phyloP scores from a whole-genome alignment of 805 yeast species.

The Metschnikowia orientalis region DNA sequence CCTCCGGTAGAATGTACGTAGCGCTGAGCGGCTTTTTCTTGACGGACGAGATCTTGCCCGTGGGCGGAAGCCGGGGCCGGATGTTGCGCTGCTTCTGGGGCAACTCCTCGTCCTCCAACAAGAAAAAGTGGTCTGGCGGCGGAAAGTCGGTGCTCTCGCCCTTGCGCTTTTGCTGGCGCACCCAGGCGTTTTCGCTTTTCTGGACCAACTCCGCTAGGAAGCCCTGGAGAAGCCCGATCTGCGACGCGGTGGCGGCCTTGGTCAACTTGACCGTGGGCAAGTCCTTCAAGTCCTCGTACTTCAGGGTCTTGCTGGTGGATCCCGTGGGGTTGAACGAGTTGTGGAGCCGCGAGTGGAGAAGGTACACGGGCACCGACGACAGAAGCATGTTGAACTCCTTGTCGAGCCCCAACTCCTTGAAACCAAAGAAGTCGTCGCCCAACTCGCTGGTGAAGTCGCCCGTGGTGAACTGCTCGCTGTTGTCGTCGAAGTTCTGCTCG shows the following conservation, averaged over 20 bases:
- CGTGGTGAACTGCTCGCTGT: conserved; percentile 87
- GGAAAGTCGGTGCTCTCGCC: conserved; percentile 41
- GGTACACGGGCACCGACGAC: conserved; percentile 82
- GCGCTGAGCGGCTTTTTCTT: conserved; percentile 49
- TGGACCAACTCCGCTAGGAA: conserved; percentile 42
- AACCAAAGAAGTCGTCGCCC: conserved; percentile 98
- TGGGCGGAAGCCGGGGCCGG: conserved; percentile 83
- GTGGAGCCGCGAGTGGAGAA: conserved; percentile 71
- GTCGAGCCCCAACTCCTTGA: conserved; percentile 88
- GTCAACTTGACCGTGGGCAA: conserved; percentile 50
- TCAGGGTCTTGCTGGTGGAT: conserved; percentile 46
- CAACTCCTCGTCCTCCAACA: conserved; percentile 78
- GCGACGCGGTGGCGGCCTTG: conserved; percentile 47
- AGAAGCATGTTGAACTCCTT: conserved; percentile 84
- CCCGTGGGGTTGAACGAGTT: conserved; percentile 46
- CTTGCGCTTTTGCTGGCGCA: conserved; percentile 38
- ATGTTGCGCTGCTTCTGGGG: conserved; percentile 73
- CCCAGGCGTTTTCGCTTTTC: conserved; percentile 41
- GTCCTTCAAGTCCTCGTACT: conserved; percentile 62
- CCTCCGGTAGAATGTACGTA: conserved; percentile 29
- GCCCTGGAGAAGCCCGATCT: conserved; percentile 56
- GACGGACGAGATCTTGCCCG: conserved; percentile 70
- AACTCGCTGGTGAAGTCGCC: conserved; percentile 93
- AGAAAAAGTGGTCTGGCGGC: conserved; percentile 29
- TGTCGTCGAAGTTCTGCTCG: conserved; percentile 79